These are phyloP conservation scores for Eutrema japonicum DNA, from an alignment of 345 rosid species.

Conservation along the genomic window DNA sequence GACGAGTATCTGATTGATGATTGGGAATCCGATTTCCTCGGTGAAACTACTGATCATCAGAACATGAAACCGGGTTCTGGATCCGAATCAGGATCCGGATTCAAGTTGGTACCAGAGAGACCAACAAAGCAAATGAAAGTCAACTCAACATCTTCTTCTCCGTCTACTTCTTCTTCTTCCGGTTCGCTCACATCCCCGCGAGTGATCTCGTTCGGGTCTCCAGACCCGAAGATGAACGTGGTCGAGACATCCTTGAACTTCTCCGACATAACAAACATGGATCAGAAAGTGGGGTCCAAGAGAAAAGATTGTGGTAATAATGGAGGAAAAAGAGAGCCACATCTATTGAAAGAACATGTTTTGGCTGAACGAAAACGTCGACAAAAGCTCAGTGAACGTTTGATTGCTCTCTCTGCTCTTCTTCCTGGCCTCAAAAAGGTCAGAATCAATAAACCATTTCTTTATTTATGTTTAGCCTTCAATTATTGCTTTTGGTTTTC, in stretches of 20 bases:
- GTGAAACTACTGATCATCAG: constrained; percentile 6
- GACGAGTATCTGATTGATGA: constrained; percentile 41
- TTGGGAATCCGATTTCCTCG: constrained; percentile 35
- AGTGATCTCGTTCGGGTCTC: constrained; percentile 40
- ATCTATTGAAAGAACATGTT: constrained; percentile 64
- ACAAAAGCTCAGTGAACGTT: constrained; percentile 74
- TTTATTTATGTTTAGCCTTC: constrained; percentile 10
- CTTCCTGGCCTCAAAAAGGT: constrained; percentile 81
- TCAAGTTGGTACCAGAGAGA: neutral
- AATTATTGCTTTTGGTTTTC: constrained; percentile 1
- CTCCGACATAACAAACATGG: constrained; percentile 23
- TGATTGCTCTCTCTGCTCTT: constrained; percentile 78
- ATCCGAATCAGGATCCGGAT: neutral
- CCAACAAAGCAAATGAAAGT: constrained; percentile 29
- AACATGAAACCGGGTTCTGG: neutral
- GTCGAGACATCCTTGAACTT: constrained; percentile 37
- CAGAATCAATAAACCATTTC: neutral
- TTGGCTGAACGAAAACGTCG: constrained; percentile 85
- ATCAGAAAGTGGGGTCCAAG: constrained; percentile 15
- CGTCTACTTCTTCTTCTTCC: constrained; percentile 27
- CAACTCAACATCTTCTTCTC: constrained; percentile 32
- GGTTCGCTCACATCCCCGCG: neutral
- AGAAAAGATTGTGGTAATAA: constrained; percentile 33
- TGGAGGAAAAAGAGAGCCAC: constrained; percentile 43
- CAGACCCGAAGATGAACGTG: neutral